A percentile compares a stretch with the other conserved stretches of the same genome.
These are phyloP conservation scores for Vigna hirtella DNA, from an alignment of 306 rosid genomes.

Conservation along the genomic window DNA sequence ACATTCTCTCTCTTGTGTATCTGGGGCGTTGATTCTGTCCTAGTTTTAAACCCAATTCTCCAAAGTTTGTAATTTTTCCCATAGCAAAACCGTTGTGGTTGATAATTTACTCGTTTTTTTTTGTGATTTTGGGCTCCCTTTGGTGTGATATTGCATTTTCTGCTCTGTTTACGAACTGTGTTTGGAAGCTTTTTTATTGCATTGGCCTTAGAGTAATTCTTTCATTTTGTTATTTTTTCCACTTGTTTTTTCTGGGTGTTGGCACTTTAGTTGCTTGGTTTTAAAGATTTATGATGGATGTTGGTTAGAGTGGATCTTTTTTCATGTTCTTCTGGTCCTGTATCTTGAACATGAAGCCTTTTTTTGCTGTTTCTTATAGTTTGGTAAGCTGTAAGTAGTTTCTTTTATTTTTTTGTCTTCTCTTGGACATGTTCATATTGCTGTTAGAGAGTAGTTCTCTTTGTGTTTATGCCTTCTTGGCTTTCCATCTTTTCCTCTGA, in stretches of 20 bases:
- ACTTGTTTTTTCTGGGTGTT: slow-evolving; percentile 35
- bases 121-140: slow-evolving; percentile 21
- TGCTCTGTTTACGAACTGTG: slow-evolving; percentile 40
- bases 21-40: slow-evolving; percentile 32
- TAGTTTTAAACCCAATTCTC: slow-evolving; percentile 26
- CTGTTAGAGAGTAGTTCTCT: slow-evolving; percentile 49
- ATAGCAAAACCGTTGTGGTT: not conserved
- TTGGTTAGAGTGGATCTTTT: slow-evolving; percentile 68
- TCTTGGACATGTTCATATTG: slow-evolving; percentile 34
- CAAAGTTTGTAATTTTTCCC: slow-evolving; percentile 26
- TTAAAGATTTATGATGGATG: slow-evolving; percentile 73
- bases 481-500: slow-evolving; percentile 43
- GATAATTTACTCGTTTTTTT: not conserved
- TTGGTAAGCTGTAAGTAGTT: slow-evolving; percentile 68
- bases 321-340: slow-evolving; percentile 57
- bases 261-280: slow-evolving; percentile 59
- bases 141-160: slow-evolving; percentile 40
- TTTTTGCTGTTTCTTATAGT: slow-evolving; percentile 53
- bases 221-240: not conserved
- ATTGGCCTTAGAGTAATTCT: slow-evolving; percentile 52
- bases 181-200: slow-evolving; percentile 47
- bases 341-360: slow-evolving; percentile 62
- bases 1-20: slow-evolving; percentile 36
- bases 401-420: slow-evolving; percentile 49
- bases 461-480: slow-evolving; percentile 42